Conservation (phyloP, 148 eudicot genomes). For the Gaultheria prostrata region DNA sequence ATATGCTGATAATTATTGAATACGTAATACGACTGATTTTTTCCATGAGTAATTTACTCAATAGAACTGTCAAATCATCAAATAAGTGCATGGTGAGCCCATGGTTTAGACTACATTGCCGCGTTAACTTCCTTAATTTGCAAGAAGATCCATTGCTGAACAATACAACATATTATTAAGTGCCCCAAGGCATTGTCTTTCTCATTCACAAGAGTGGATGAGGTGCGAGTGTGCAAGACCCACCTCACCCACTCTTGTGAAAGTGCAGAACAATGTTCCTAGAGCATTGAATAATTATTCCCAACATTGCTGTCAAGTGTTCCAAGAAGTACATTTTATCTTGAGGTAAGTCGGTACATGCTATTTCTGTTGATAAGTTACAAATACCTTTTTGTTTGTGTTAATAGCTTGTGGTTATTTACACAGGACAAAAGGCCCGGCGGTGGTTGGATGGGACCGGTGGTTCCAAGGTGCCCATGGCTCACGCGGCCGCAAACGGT, state of each 20-base stretch:
- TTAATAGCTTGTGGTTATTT: background rate
- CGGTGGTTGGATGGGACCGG: conserved; percentile 25
- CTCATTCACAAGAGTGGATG: background rate
- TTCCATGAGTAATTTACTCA: background rate
- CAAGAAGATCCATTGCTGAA: background rate
- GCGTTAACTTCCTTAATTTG: background rate
- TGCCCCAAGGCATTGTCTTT: background rate
- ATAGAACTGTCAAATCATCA: background rate
- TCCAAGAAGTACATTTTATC: background rate
- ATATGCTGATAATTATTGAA: background rate
- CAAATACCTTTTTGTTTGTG: background rate
- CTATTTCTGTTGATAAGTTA: background rate
- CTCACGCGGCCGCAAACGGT: conserved; percentile 24
- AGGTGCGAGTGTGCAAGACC: background rate
- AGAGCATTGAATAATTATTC: background rate
- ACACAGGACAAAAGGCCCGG: conserved; percentile 33
- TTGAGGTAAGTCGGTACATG: background rate
- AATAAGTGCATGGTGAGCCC: background rate
- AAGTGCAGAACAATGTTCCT: background rate
- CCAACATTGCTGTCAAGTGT: background rate
- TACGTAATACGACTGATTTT: background rate
- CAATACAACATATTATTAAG: background rate
- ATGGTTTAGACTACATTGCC: background rate
- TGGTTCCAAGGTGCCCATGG: conserved; percentile 40
- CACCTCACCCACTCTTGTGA: background rate